phyloP scores from a whole-genome alignment of 345 rosid species.

The Gossypioides kirkii region DNA sequence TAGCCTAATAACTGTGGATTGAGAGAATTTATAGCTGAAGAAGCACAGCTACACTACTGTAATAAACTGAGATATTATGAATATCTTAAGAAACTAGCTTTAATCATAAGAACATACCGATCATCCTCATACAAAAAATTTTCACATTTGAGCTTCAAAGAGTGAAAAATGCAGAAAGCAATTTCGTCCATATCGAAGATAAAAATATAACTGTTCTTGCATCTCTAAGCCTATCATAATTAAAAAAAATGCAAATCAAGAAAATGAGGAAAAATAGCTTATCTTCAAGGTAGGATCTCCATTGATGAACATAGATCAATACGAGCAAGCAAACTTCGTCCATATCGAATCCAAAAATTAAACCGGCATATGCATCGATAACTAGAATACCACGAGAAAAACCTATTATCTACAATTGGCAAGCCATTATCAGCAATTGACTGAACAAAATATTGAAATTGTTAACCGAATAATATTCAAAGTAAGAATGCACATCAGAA shows the following conservation, averaged over 20 bases:
- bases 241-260: not conserved
- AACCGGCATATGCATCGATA: not conserved
- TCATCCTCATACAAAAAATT: not conserved
- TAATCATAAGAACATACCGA: not conserved
- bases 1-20: not conserved
- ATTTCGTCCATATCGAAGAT: not conserved
- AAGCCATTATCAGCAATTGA: not conserved
- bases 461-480: no score
- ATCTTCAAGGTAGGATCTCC: not conserved
- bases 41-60: not conserved
- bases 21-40: not conserved
- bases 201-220: not conserved
- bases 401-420: not conserved
- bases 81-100: not conserved
- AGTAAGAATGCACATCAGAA: not conserved
- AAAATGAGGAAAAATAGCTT: not conserved
- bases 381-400: not conserved
- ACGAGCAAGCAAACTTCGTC: no score
- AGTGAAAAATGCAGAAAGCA: not conserved
- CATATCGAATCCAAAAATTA: not conserved
- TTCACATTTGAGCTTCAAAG: not conserved
- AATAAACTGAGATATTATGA: not conserved
- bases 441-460: not conserved
- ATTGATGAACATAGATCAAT: not conserved
- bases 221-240: not conserved